These are phyloP conservation scores for Sonneratia caseolaris DNA, from an alignment of 345 rosid species.

Conservation along the genomic window DNA sequence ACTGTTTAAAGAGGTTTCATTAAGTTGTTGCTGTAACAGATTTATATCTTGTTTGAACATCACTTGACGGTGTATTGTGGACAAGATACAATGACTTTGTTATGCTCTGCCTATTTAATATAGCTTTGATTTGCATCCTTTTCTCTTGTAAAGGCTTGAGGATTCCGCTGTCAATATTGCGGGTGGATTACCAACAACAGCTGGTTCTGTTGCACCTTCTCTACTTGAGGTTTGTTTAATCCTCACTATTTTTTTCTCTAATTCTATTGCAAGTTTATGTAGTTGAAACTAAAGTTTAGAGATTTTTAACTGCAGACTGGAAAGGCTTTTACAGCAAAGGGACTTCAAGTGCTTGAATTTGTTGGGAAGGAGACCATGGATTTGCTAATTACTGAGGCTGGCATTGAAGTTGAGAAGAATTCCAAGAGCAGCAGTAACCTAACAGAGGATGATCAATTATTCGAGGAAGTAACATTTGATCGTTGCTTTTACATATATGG, in stretches of 20 bases:
- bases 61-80: neutral
- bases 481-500: constrained; percentile 98
- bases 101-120: neutral
- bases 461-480: constrained; percentile 90
- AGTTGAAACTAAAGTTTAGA: neutral
- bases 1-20: neutral
- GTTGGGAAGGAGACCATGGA: constrained; percentile 97
- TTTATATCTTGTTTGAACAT: neutral
- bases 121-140: neutral
- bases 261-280: neutral
- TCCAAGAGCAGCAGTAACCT: constrained; percentile 24
- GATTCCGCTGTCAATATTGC: constrained; percentile 56
- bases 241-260: constrained; percentile 3
- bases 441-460: constrained; percentile 55
- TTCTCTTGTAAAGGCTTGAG: constrained; percentile 52
- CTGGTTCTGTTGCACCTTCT: constrained; percentile 75
- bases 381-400: constrained; percentile 76
- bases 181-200: constrained; percentile 40
- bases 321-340: constrained; percentile 85
- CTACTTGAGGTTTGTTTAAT: constrained; percentile 59
- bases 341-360: constrained; percentile 91
- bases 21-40: neutral
- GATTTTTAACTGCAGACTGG: constrained; percentile 51
- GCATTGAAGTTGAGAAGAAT: constrained; percentile 58
- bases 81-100: neutral